Evolutionary conservation across 2,329 filamentous ascomycete species (phyloP), one percentile per base, ranked within the genome.

Genomic region (Trichophyton schoenleinii): DNA sequence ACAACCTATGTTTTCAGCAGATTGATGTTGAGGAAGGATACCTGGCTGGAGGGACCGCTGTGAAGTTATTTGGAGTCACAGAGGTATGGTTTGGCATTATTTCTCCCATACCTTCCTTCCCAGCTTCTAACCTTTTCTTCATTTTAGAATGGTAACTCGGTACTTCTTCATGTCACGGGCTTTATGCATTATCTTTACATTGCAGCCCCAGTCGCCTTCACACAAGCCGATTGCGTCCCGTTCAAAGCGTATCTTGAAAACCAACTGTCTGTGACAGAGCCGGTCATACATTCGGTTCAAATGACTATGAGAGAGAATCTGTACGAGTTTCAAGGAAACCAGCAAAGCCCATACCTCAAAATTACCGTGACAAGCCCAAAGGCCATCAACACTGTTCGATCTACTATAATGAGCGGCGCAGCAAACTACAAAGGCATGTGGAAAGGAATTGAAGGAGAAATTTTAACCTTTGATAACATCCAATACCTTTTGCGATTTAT

Each of bases 121-220:
- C 7, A 9, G 6, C 3, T 22, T 20, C 53, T 38, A 25, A 15
- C 4, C 25, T 57, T 63, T 62, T 68, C 13, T 52, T 61, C 3
- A 46, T 9, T 22, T 36, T 63, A 84, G 80, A 74, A 73, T 48
- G 94, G 94, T 60, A 87, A 99, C 74, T 99, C 94, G 2, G 90
- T 96, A 44, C 83, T 99, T 73, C 80, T 99, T 11, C 94, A 99
- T 73, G 91, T 99, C 64, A 96, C 89, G 15, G 89, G 91, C 70
- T 99, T 99, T 75, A 87, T 90, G 67, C 94, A 99, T 73, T 99
- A 99, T 71, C 84, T 99, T 61, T 99, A 96, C 69, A 85, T 97
- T 53, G 87, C 89, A 8, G 94, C 95, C 0, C 94, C 94, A 0
- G 78, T 91, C 7, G 83, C 84, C 28, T 99, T 99, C 73, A 83